These are phyloP conservation scores for Ceratocystis destructans DNA, from an alignment of 2,329 filamentous ascomycete species.

Conservation along the genomic window DNA sequence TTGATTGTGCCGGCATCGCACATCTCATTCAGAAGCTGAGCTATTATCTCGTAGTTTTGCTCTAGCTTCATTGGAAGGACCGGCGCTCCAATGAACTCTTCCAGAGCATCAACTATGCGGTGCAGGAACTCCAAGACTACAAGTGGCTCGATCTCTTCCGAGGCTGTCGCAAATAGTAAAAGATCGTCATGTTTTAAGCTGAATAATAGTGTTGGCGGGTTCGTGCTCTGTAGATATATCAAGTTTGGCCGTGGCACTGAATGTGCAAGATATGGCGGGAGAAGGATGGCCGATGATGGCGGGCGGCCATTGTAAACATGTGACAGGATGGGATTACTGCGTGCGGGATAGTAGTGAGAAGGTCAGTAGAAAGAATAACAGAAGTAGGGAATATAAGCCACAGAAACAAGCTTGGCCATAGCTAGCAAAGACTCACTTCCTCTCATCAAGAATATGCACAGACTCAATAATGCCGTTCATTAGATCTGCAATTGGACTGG, in stretches of 20 bases:
- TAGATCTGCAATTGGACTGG: conserved; percentile 20
- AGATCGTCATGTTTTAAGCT: conserved; percentile 78
- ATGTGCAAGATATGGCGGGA: conserved; percentile 78
- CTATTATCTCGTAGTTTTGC: conserved; percentile 80
- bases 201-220: conserved; percentile 78
- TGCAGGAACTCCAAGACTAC: conserved; percentile 89
- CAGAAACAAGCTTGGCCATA: not conserved
- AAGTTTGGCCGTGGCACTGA: conserved; percentile 69
- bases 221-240: conserved; percentile 68
- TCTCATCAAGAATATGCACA: conserved; percentile 92
- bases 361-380: not conserved
- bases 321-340: conserved; percentile 68
- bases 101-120: conserved; percentile 78
- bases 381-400: not conserved
- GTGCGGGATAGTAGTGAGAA: conserved; percentile 27
- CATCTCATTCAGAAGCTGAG: conserved; percentile 88
- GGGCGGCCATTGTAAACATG: conserved; percentile 79
- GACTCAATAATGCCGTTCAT: conserved; percentile 88
- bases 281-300: conserved; percentile 58
- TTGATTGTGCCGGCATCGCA: conserved; percentile 83
- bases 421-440: conserved; percentile 51
- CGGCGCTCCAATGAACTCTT: conserved; percentile 86
- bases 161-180: conserved; percentile 72
- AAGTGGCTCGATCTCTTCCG: conserved; percentile 74
- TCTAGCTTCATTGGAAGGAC: conserved; percentile 78